These are phyloP conservation scores for Pseudogymnoascus sp. DNA, from an alignment of 2,329 filamentous ascomycete species.

Conservation along the genomic window DNA sequence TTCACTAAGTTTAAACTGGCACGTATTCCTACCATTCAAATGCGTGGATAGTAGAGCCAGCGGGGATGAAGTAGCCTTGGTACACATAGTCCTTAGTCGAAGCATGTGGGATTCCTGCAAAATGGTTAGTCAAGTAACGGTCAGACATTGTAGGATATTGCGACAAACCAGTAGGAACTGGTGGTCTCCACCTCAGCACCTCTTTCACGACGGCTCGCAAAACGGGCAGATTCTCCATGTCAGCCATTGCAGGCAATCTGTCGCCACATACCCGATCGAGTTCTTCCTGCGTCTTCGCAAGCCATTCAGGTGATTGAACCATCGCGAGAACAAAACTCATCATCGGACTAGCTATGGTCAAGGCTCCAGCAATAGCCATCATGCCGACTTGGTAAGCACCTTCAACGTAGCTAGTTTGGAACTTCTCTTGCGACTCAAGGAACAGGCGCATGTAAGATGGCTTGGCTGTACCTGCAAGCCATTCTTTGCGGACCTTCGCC, in stretches of 20 bases:
- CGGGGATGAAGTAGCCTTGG: conserved; percentile 47
- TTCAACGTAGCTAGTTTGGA: conserved; percentile 30
- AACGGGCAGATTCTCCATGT: conserved; percentile 28
- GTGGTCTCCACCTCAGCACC: conserved; percentile 37
- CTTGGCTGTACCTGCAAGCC: conserved; percentile 29
- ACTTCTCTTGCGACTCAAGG: conserved; percentile 29
- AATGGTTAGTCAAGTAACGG: not conserved
- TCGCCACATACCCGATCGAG: conserved; percentile 13
- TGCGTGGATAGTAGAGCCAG: conserved; percentile 46
- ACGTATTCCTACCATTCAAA: conserved; percentile 41
- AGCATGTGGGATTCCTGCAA: conserved; percentile 44
- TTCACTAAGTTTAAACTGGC: not conserved
- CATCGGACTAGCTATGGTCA: conserved; percentile 14
- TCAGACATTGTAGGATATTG: not conserved
- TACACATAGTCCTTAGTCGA: conserved; percentile 49
- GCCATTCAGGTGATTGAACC: conserved; percentile 13
- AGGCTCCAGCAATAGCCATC: conserved; percentile 40
- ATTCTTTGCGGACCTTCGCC: conserved; percentile 30
- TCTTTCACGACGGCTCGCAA: conserved; percentile 28
- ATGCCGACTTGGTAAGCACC: conserved; percentile 40
- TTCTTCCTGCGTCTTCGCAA: conserved; percentile 13
- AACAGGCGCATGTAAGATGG: conserved; percentile 40
- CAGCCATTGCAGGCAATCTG: conserved; percentile 19
- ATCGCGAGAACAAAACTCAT: conserved; percentile 15
- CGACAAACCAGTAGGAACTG: conserved; percentile 43